Percentiles rank a stretch among this genome's conserved stretches.
These are phyloP conservation scores for Auricularia auricula-judae DNA, from an alignment of 768 basidiomycete species.

Conservation along the genomic window DNA sequence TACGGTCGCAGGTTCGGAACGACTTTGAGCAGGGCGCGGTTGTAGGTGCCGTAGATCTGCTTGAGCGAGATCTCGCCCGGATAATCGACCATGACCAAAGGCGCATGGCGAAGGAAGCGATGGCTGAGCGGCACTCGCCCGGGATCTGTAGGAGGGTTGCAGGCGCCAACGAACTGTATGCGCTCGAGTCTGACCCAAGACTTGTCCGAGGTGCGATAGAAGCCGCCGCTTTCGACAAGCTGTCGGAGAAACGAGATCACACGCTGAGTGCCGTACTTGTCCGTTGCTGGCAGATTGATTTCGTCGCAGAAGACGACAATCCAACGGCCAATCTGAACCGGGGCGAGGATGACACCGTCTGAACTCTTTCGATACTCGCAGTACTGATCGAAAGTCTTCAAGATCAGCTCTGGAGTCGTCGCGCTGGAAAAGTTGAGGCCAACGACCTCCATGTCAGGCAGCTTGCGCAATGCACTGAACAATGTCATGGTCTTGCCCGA, in stretches of 20 bases:
- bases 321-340: slow-evolving; percentile 93
- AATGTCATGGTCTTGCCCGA: slow-evolving; percentile 99
- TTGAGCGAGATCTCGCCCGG: slow-evolving; percentile 94
- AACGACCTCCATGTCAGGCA: slow-evolving; percentile 98
- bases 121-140: slow-evolving; percentile 97
- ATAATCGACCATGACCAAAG: slow-evolving; percentile 98
- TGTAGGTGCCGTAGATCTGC: slow-evolving; percentile 98
- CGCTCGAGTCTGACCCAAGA: slow-evolving; percentile 96
- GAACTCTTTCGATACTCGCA: slow-evolving; percentile 99
- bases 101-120: slow-evolving; percentile 95
- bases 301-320: slow-evolving; percentile 99
- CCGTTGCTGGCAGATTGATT: slow-evolving; percentile 92
- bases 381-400: slow-evolving; percentile 99
- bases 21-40: slow-evolving; percentile 90
- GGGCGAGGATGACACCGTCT: slow-evolving; percentile 92
- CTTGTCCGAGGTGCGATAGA: slow-evolving; percentile 90
- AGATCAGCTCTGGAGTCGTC: slow-evolving; percentile 92
- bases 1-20: slow-evolving; percentile 88
- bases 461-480: slow-evolving; percentile 92
- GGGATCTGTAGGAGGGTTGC: slow-evolving; percentile 98
- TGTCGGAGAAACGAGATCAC: slow-evolving; percentile 98
- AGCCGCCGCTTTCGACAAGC: slow-evolving; percentile 88
- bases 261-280: slow-evolving; percentile 97
- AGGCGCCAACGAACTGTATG: slow-evolving; percentile 99
- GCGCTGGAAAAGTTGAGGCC: slow-evolving; percentile 99